Evolutionary conservation across 441 rosid genomes (phyloP), one percentile per base, ranked within the genome.

Genomic region (Mallotus repandus): DNA sequence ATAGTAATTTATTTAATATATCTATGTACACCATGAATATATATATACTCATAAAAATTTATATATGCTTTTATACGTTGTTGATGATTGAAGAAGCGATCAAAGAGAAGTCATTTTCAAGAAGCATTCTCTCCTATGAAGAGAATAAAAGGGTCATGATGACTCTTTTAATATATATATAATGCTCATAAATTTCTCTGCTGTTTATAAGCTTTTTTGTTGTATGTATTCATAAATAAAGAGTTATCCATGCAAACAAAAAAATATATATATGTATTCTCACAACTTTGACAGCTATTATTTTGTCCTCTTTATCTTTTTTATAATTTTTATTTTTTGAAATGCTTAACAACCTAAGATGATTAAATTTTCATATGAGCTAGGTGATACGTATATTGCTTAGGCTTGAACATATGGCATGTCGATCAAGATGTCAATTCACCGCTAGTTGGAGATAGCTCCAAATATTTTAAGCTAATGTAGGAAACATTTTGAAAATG

Each of bases 61-160:
- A 50, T 50, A 50, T 50, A 13, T 4, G 0, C 2, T 2, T 50
- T 13, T 50, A 50, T 11, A 1, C 13, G 7, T 35, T 3, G 41
- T 35, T 35, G 41, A 25, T 25, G 29, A 25, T 35, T 35, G 41
- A 3, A 5, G 41, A 35, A 35, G 41, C 10, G 29, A 68, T 5
- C 38, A 54, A 41, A n/a, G 53, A 22, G 43, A 70, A 22, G 73
- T 70, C 73, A 59, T 49, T 58, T 45, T 70, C 73, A 70, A 4
- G 22, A 45, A 70, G 54, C 72, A 19, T 21, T 55, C 63, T 16
- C 64, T 70, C 41, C 65, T 45, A 57, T 59, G 56, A 58, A 58
- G 21, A 57, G 65, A 70, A 45, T 70, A 59, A 70, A 58, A 58
- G 38, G 15, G 65, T 58, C 22, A 29, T 70, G 16, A 45, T 58